A percentile compares a stretch with the other conserved stretches of the same genome.
phyloP scores from a whole-genome alignment of 2,329 filamentous ascomycete genomes.

The Drechslerella coelobrocha region DNA sequence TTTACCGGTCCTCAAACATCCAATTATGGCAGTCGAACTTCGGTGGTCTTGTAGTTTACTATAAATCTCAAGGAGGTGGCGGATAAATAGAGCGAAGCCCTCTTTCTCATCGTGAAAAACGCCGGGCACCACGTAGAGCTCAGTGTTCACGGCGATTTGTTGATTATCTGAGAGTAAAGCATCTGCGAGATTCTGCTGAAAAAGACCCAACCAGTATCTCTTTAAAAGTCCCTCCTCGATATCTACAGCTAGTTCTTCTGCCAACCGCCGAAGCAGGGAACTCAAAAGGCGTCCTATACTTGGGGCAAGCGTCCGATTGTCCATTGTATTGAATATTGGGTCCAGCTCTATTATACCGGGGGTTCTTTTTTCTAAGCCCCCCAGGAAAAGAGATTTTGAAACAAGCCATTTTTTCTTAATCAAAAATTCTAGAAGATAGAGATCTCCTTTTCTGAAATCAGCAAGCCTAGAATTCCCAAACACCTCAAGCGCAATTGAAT shows the following conservation, averaged over 20 bases:
- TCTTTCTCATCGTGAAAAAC: constrained; percentile 55
- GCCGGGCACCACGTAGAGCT: constrained; percentile 41
- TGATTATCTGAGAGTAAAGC: constrained; percentile 34
- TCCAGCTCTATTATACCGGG: constrained; percentile 61
- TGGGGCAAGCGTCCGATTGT: constrained; percentile 52
- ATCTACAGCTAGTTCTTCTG: constrained; percentile 12
- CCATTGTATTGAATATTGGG: constrained; percentile 25
- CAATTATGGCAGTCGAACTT: constrained; percentile 50
- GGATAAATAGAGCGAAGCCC: constrained; percentile 58
- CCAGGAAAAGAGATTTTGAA: constrained; percentile 55
- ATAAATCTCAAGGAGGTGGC: constrained; percentile 61
- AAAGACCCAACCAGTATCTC: constrained; percentile 20
- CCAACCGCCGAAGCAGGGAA: constrained; percentile 26
- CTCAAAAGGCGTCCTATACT: constrained; percentile 51
- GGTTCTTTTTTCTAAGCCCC: constrained; percentile 47
- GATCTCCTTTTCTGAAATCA: constrained; percentile 39
- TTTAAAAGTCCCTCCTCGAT: constrained; percentile 1
- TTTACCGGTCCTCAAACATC: constrained; percentile 53
- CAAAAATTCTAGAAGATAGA: constrained; percentile 41
- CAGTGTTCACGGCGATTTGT: constrained; percentile 31
- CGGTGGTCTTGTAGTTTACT: background rate
- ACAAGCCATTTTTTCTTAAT: constrained; percentile 54
- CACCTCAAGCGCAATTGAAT: constrained; percentile 24
- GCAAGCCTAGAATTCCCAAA: constrained; percentile 5
- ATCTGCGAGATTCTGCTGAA: constrained; percentile 24